phyloP scores from a whole-genome alignment of 257 asterid species.

The Fraxinus pennsylvanica region DNA sequence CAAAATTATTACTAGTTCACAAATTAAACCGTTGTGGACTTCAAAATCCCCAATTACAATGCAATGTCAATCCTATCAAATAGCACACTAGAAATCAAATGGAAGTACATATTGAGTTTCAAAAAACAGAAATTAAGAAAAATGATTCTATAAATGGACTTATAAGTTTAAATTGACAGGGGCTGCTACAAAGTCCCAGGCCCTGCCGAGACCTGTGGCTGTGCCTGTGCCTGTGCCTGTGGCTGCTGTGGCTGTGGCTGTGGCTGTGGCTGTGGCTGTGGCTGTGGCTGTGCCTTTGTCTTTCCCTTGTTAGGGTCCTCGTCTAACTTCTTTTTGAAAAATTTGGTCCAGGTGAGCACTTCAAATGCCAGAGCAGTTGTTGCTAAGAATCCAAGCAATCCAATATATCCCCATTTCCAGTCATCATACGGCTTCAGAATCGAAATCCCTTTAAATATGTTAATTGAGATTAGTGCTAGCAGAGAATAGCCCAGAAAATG shows the following conservation, averaged over 20 bases:
- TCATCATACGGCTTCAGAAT: constrained; percentile 30
- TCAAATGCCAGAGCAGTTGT: constrained; percentile 33
- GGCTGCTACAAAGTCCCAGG: not conserved
- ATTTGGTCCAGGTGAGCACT: constrained; percentile 38
- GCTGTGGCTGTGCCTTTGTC: too few species aligned
- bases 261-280: too few species aligned
- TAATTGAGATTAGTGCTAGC: constrained; percentile 36
- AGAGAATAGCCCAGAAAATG: constrained; percentile 52
- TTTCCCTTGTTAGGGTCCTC: not conserved
- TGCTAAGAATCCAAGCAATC: constrained; percentile 39
- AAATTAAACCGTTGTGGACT: too few species aligned
- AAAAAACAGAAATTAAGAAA: not conserved
- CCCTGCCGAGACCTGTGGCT: not conserved
- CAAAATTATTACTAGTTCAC: too few species aligned
- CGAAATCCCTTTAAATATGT: constrained; percentile 50
- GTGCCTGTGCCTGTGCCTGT: too few species aligned
- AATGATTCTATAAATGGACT: not conserved
- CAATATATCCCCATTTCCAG: constrained; percentile 50
- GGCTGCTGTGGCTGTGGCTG: not conserved
- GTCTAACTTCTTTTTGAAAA: not conserved
- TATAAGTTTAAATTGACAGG: not conserved
- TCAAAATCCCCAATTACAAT: not conserved
- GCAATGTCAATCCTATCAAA: too few species aligned
- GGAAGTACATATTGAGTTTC: not conserved
- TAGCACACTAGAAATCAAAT: not conserved